Evolutionary conservation across 139 green algal species (phyloP).

Genomic region (Klebsormidium nitens): DNA sequence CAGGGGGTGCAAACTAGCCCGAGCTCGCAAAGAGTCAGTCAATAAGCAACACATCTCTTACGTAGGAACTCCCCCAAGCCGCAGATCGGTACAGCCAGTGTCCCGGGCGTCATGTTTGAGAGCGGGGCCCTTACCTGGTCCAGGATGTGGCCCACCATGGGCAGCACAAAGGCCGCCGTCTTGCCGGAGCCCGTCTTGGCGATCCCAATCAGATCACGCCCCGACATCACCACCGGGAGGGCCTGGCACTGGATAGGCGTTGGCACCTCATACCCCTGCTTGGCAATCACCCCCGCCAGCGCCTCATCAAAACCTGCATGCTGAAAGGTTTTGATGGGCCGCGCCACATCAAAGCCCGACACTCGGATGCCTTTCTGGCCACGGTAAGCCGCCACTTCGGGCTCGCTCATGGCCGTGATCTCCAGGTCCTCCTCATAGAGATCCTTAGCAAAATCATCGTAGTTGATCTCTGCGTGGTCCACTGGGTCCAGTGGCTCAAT

Average conservation of each 20-base stretch:
- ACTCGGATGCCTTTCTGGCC: slow-evolving; percentile 62
- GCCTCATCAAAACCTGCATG: slow-evolving; percentile 73
- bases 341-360: slow-evolving; percentile 78
- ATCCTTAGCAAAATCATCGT: slow-evolving; percentile 74
- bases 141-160: slow-evolving; percentile 92
- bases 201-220: slow-evolving; percentile 95
- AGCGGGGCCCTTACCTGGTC: slow-evolving; percentile 77
- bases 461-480: slow-evolving; percentile 71
- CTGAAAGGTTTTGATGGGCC: slow-evolving; percentile 52
- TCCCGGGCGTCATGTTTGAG: too few relatives aligned
- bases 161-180: slow-evolving; percentile 94
- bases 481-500: slow-evolving; percentile 59
- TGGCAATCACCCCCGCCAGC: slow-evolving; percentile 72
- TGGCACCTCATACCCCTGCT: slow-evolving; percentile 67
- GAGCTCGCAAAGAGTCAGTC: too few relatives aligned
- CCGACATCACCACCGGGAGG: slow-evolving; percentile 92
- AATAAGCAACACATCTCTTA: too few relatives aligned
- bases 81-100: too few relatives aligned
- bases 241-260: slow-evolving; percentile 92
- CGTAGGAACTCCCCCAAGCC: too few relatives aligned
- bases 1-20: too few relatives aligned
- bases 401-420: slow-evolving; percentile 43
- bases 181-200: slow-evolving; percentile 97
- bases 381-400: slow-evolving; percentile 62
- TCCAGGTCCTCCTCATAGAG: slow-evolving; percentile 75